Conservation (phyloP, 2,329 filamentous ascomycete species). For the Talaromyces verruculosus region DNA sequence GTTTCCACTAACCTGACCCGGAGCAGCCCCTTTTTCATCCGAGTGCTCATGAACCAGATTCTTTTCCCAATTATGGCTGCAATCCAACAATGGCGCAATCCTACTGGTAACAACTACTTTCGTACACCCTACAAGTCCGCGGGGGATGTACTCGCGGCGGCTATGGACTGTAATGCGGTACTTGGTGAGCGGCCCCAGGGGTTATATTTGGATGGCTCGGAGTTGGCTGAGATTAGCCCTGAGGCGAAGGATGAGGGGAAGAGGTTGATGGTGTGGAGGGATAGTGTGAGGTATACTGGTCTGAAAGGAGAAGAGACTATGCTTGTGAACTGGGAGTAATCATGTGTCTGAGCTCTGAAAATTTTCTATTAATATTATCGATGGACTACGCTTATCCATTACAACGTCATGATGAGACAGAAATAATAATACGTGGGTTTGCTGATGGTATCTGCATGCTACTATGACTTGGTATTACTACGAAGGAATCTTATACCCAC, state of each 20-base stretch:
- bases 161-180: constrained; percentile 12
- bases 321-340: constrained; percentile 16
- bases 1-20: constrained; percentile 37
- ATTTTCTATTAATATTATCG: neutral
- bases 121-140: constrained; percentile 8
- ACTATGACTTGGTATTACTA: neutral
- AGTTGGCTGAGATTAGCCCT: constrained; percentile 13
- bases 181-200: constrained; percentile 20
- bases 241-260: constrained; percentile 22
- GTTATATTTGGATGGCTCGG: constrained; percentile 17
- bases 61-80: constrained; percentile 1
- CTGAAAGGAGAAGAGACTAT: constrained; percentile 20
- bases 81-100: neutral
- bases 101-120: constrained; percentile 7
- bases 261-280: constrained; percentile 21
- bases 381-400: neutral
- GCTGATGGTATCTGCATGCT: neutral
- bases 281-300: constrained; percentile 19
- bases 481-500: constrained; percentile 15
- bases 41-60: constrained; percentile 15
- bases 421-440: neutral
- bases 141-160: constrained; percentile 11
- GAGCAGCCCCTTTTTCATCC: constrained; percentile 29
- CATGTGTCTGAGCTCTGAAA: neutral
- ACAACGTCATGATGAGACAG: neutral